Evolutionary conservation across 139 green algal species (phyloP).

Genomic region (Raphidocelis subcapitata): DNA sequence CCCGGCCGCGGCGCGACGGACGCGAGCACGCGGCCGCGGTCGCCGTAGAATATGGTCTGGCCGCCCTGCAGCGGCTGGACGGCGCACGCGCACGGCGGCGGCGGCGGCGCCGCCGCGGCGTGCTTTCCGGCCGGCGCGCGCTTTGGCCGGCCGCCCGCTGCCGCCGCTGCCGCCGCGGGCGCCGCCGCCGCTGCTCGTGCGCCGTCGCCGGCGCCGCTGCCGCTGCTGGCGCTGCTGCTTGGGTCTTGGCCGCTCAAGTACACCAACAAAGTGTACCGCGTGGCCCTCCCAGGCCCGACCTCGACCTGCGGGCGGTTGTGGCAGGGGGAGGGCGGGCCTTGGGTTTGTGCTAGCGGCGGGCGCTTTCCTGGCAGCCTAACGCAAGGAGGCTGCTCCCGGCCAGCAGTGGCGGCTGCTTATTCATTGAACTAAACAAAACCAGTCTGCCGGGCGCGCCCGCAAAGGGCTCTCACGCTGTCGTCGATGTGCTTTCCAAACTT

Average conservation of each 20-base stretch:
- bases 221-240: slow-evolving; percentile 13
- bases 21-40: slow-evolving; percentile 26
- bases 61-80: slow-evolving; percentile 26
- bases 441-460: no score
- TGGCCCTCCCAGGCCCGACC: slow-evolving; percentile 10
- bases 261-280: slow-evolving; percentile 66
- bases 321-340: no score
- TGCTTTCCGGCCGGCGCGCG: no score
- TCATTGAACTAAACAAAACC: no score
- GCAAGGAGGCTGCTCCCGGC: no score
- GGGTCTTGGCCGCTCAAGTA: slow-evolving; percentile 48
- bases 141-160: slow-evolving; percentile 4
- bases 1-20: slow-evolving; percentile 48
- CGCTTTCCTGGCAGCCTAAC: no score
- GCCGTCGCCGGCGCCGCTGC: slow-evolving; percentile 1
- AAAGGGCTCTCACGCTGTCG: slow-evolving; percentile 49
- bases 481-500: slow-evolving; percentile 69
- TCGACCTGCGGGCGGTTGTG: no score
- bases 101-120: not conserved
- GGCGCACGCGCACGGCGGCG: slow-evolving; percentile 2
- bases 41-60: slow-evolving; percentile 35
- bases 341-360: no score
- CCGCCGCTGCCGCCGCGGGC: not conserved
- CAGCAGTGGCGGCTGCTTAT: no score
- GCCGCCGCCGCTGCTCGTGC: slow-evolving; percentile 15